These are phyloP conservation scores for Zygosaccharomyces sapae DNA, from an alignment of 1,139 yeast species.

Conservation along the genomic window DNA sequence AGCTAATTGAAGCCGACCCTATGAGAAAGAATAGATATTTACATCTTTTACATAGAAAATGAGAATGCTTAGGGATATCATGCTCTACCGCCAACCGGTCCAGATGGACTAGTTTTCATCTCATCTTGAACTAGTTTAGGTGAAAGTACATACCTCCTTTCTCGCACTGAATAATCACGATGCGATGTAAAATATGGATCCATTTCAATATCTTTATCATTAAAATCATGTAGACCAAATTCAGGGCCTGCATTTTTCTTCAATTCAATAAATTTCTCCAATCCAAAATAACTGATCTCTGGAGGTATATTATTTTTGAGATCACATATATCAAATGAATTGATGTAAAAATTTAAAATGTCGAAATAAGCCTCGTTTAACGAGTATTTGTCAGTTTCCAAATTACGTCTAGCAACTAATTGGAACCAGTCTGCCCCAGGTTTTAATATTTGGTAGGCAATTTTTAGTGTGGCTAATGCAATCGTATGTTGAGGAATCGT, in stretches of 20 bases:
- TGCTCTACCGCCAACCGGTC: conserved; percentile 16
- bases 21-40: conserved; percentile 59
- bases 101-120: conserved; percentile 12
- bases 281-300: conserved; percentile 18
- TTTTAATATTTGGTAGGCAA: conserved; percentile 45
- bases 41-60: conserved; percentile 32
- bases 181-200: conserved; percentile 34
- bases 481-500: conserved; percentile 77
- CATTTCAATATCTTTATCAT: conserved; percentile 19
- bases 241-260: conserved; percentile 47
- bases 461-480: conserved; percentile 61
- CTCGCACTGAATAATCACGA: conserved; percentile 35
- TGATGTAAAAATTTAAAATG: conserved; percentile 58
- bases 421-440: conserved; percentile 22
- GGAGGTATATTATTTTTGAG: conserved; percentile 33
- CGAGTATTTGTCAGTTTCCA: conserved; percentile 47
- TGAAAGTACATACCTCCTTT: conserved; percentile 53
- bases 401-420: conserved; percentile 36
- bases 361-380: conserved; percentile 61
- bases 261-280: conserved; percentile 48
- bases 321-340: conserved; percentile 43
- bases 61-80: background rate
- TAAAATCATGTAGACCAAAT: conserved; percentile 40
- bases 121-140: conserved; percentile 42
- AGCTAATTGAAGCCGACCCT: conserved; percentile 61